phyloP scores from a whole-genome alignment of 2,329 filamentous ascomycete species.

The Trichophyton verrucosum region DNA sequence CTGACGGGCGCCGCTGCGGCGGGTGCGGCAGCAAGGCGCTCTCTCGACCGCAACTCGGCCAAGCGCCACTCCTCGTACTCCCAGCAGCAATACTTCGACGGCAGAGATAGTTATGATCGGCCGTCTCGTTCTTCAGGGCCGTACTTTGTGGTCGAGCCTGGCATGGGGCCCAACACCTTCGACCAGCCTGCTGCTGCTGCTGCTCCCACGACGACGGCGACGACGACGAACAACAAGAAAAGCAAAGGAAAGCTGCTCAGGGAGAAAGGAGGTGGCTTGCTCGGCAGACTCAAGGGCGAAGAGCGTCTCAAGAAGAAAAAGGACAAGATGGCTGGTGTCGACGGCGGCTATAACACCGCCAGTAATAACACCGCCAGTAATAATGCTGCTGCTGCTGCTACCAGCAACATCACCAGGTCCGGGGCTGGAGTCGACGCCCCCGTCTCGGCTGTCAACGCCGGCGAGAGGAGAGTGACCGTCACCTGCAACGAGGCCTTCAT shows the following conservation, averaged over 20 bases:
- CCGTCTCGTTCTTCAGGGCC: not conserved
- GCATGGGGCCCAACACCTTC: slow-evolving; percentile 6
- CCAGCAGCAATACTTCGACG: not conserved
- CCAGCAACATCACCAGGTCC: slow-evolving; percentile 1
- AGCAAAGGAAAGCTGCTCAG: slow-evolving; percentile 7
- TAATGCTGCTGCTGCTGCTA: not conserved
- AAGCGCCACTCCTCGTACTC: not conserved
- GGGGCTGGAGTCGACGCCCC: slow-evolving; percentile 59
- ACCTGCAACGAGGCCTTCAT: slow-evolving; percentile 58
- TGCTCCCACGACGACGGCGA: not conserved
- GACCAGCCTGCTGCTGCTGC: slow-evolving; percentile 11
- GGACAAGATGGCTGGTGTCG: not conserved
- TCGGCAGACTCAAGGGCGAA: not conserved
- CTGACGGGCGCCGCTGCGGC: not conserved
- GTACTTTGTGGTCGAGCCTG: not conserved
- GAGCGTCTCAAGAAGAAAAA: not conserved
- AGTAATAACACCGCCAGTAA: too few species aligned
- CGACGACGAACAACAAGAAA: not conserved
- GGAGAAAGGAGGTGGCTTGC: slow-evolving; percentile 5
- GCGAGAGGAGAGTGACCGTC: slow-evolving; percentile 61
- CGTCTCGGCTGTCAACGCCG: slow-evolving; percentile 65
- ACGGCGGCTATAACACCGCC: too few species aligned
- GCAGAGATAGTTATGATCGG: not conserved
- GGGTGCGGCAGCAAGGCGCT: not conserved
- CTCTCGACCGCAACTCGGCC: not conserved